Evolutionary conservation across 129 eudicot genomes (phyloP).

Genomic region (Pulicaria dysenterica): DNA sequence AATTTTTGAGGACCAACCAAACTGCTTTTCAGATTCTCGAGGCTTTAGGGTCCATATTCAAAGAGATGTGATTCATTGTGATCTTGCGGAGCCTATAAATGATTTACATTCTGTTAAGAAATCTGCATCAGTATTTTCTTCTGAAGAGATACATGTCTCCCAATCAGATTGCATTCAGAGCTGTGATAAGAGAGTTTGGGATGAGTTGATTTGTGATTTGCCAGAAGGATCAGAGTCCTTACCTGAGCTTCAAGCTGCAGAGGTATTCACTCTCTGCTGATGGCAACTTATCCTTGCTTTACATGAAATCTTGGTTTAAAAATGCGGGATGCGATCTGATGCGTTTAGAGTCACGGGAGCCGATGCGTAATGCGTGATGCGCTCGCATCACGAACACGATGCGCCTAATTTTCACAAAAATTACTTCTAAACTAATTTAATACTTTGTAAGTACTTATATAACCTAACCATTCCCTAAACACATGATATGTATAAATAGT

Average conservation of each 20-base stretch:
- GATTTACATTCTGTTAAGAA: slow-evolving; percentile 24
- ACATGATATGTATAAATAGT: too few species aligned
- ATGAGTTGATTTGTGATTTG: slow-evolving; percentile 24
- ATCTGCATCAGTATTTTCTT: slow-evolving; percentile 20
- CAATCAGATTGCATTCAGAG: slow-evolving; percentile 37
- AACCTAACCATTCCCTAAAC: too few species aligned
- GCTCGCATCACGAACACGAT: too few species aligned
- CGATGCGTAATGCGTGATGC: too few species aligned
- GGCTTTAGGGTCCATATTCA: slow-evolving; percentile 40
- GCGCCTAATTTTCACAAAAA: too few species aligned
- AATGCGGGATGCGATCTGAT: too few species aligned
- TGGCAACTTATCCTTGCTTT: slow-evolving; percentile 10
- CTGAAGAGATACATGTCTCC: slow-evolving; percentile 28
- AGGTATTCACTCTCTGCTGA: slow-evolving; percentile 49
- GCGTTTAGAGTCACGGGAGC: too few species aligned
- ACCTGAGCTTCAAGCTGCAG: slow-evolving; percentile 32
- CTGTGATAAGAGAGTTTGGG: slow-evolving; percentile 23
- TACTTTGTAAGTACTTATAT: too few species aligned
- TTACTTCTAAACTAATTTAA: too few species aligned
- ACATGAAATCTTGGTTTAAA: too few species aligned
- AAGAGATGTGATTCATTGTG: slow-evolving; percentile 20
- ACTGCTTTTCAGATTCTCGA: slow-evolving; percentile 46
- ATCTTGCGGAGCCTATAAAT: slow-evolving; percentile 26
- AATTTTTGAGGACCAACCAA: slow-evolving; percentile 42
- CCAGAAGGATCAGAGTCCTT: slow-evolving; percentile 33